Conservation (phyloP, 2,329 filamentous ascomycete species). For the Fusarium mundagurra region DNA sequence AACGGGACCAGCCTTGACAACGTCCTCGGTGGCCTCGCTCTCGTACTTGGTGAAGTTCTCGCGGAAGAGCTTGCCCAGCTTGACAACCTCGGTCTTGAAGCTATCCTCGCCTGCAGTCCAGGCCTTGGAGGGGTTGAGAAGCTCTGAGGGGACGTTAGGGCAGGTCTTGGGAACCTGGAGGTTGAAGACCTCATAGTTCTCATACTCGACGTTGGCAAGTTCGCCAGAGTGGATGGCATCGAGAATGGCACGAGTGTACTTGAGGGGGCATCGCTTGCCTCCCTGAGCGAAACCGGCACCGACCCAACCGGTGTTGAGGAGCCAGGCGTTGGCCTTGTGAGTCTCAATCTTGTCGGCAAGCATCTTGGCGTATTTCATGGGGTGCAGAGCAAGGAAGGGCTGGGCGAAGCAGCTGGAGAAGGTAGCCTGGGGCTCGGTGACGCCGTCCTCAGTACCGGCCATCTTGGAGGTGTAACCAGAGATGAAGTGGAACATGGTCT, state of each 20-base stretch:
- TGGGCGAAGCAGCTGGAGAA: conserved; percentile 99
- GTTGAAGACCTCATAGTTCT: conserved; percentile 97
- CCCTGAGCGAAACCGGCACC: conserved; percentile 90
- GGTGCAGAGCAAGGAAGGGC: conserved; percentile 97
- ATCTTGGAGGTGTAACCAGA: conserved; percentile 99
- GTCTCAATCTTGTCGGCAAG: conserved; percentile 96
- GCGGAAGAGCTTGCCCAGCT: conserved; percentile 88
- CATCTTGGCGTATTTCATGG: conserved; percentile 99
- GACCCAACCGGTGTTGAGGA: conserved; percentile 98
- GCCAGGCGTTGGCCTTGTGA: conserved; percentile 96
- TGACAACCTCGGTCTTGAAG: conserved; percentile 89
- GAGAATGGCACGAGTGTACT: conserved; percentile 98
- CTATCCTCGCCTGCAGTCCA: conserved; percentile 86
- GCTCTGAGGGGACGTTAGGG: conserved; percentile 86
- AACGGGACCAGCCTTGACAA: conserved; percentile 72
- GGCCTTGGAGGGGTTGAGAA: conserved; percentile 92
- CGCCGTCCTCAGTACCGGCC: conserved; percentile 97
- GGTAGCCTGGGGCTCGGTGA: conserved; percentile 96
- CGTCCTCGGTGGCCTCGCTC: conserved; percentile 82
- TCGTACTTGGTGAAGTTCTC: conserved; percentile 99
- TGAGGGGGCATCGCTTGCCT: conserved; percentile 95
- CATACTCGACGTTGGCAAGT: conserved; percentile 91
- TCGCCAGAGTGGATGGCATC: conserved; percentile 98
- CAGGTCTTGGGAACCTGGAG: conserved; percentile 93
- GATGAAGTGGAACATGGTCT: conserved; percentile 99